phyloP scores from a whole-genome alignment of 2,329 filamentous ascomycete species.

The Sporothrix mexicana region DNA sequence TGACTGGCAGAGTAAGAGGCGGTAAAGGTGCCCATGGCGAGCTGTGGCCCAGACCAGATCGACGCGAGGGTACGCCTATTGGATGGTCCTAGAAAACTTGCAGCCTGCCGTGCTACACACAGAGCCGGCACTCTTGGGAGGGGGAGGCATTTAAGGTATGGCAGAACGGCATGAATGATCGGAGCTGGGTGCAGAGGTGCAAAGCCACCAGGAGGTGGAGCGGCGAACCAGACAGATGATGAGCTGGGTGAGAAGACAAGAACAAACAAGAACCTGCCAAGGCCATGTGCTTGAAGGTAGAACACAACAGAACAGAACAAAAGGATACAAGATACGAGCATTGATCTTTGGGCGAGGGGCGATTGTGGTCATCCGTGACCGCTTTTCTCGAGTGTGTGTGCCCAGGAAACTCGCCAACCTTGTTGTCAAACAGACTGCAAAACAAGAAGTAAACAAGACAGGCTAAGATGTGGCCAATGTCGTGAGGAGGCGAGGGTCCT shows the following conservation, averaged over 20 bases:
- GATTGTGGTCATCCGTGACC: neutral
- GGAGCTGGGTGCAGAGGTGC: neutral
- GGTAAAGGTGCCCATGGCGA: neutral
- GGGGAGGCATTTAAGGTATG: slow-evolving; percentile 14
- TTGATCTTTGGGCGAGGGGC: neutral
- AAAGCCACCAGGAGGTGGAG: slow-evolving; percentile 26
- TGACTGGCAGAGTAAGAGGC: neutral
- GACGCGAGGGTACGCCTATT: neutral
- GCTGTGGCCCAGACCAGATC: slow-evolving; percentile 4
- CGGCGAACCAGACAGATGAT: neutral
- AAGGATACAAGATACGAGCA: neutral
- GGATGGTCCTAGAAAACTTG: neutral
- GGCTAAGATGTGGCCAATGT: neutral
- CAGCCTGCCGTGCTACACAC: neutral
- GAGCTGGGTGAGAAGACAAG: neutral
- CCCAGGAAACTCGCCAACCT: neutral
- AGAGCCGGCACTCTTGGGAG: neutral
- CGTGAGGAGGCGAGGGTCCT: neutral
- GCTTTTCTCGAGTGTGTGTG: neutral
- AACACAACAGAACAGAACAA: slow-evolving; percentile 18
- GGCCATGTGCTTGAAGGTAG: neutral
- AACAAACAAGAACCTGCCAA: neutral
- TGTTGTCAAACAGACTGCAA: neutral
- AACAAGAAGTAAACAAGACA: neutral
- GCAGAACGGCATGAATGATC: slow-evolving; percentile 29